Percentiles rank a stretch among this genome's conserved stretches.
Conservation (phyloP, 2,329 filamentous ascomycete species). For the Truncatella angustata region DNA sequence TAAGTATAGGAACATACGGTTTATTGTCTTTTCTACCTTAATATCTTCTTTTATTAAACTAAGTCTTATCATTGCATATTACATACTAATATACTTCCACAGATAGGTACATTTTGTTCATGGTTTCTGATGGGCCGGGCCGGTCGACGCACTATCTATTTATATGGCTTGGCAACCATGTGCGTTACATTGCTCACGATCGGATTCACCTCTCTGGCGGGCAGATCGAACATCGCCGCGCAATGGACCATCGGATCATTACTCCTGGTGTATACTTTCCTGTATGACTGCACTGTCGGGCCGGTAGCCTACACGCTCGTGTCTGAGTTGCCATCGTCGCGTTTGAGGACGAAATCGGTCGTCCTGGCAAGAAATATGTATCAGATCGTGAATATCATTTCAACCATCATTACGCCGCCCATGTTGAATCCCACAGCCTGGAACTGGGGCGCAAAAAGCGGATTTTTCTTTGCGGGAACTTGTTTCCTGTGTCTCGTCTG, state of each 20-base stretch:
- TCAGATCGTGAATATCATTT: conserved; percentile 36
- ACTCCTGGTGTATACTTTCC: conserved; percentile 35
- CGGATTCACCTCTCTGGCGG: conserved; percentile 30
- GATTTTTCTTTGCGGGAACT: conserved; percentile 22
- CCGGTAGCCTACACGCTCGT: conserved; percentile 47
- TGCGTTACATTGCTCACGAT: conserved; percentile 30
- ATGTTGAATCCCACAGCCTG: conserved; percentile 27
- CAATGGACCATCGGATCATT: conserved; percentile 32
- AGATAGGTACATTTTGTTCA: conserved; percentile 34
- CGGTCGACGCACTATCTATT: conserved; percentile 34
- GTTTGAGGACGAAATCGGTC: conserved; percentile 24
- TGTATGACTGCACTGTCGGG: conserved; percentile 43
- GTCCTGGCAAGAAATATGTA: conserved; percentile 27
- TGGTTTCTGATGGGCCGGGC: conserved; percentile 31
- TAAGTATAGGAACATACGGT: conserved; percentile 17
- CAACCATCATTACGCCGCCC: conserved; percentile 29
- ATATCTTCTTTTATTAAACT: no score
- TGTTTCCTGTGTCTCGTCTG: conserved; percentile 36
- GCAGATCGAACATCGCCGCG: background rate
- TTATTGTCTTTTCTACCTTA: conserved; percentile 23
- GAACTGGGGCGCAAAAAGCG: conserved; percentile 34
- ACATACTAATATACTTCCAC: no score
- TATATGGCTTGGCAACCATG: conserved; percentile 33
- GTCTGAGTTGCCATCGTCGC: conserved; percentile 42
- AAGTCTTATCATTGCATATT: no score